Percentiles rank a stretch among this genome's conserved stretches.
These are phyloP conservation scores for Diaporthe vexans DNA, from an alignment of 2,329 filamentous ascomycete genomes.

Conservation along the genomic window DNA sequence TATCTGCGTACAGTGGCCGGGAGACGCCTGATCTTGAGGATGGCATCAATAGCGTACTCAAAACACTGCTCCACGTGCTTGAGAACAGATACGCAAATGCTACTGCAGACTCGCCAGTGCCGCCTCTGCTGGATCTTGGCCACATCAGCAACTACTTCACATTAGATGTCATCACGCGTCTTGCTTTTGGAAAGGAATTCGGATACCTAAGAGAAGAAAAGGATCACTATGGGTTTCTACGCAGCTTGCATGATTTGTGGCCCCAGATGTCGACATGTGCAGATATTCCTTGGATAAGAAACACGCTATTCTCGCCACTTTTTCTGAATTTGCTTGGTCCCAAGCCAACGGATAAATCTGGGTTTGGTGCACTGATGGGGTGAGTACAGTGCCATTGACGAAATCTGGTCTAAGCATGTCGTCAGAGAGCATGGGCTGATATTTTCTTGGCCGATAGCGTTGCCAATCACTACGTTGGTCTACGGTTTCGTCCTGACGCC, in stretches of 20 bases:
- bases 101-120: neutral
- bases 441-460: neutral
- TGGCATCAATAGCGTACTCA: neutral
- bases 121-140: neutral
- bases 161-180: neutral
- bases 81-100: neutral
- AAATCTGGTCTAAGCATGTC: too few relatives aligned
- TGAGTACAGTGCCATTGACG: neutral
- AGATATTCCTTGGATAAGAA: neutral
- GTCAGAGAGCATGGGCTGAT: too few relatives aligned
- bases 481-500: neutral
- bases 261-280: constrained; percentile 2
- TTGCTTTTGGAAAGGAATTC: neutral
- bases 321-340: neutral
- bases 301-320: neutral
- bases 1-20: neutral
- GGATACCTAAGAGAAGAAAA: neutral
- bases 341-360: neutral
- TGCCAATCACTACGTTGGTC: constrained; percentile 5
- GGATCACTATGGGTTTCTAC: constrained; percentile 8
- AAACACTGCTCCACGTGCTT: neutral
- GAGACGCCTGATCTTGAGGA: neutral
- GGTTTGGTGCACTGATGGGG: neutral
- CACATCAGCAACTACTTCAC: neutral
- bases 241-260: neutral